Evolutionary conservation across 2,329 filamentous ascomycete genomes (phyloP).

Genomic region (Fusarium decemcellulare): DNA sequence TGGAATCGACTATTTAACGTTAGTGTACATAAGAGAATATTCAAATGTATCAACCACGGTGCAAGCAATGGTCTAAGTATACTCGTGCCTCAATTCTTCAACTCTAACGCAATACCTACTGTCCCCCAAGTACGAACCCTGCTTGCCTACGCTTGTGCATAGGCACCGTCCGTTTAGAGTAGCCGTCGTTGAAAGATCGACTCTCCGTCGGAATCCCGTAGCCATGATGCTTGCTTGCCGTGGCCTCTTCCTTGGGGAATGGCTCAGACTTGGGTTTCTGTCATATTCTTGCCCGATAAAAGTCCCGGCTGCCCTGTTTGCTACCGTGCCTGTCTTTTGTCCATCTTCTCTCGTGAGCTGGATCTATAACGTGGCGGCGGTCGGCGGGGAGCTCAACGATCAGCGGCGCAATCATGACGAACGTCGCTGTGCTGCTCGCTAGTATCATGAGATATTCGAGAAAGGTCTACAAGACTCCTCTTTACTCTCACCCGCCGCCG

Average conservation of each 20-base stretch:
- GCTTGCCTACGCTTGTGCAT: conserved; percentile 9
- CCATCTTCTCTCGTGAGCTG: conserved; percentile 23
- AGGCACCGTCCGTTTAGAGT: conserved; percentile 7
- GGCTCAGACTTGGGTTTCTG: conserved; percentile 3
- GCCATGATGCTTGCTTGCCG: conserved; percentile 14
- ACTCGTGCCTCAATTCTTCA: conserved; percentile 17
- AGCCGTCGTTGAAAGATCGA: conserved; percentile 21
- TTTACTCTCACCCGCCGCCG: conserved; percentile 38
- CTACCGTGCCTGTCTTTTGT: conserved; percentile 11
- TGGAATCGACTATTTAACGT: not conserved
- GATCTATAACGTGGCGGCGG: conserved; percentile 17
- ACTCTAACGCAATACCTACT: conserved; percentile 23
- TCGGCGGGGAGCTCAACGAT: conserved; percentile 9
- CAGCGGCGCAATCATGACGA: conserved; percentile 23
- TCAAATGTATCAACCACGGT: not conserved
- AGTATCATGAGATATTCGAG: conserved; percentile 30
- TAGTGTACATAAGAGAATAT: not conserved
- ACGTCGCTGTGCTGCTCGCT: conserved; percentile 22
- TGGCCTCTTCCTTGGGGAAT: not conserved
- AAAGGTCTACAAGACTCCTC: conserved; percentile 15
- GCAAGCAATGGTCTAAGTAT: not conserved
- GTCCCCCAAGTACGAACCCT: not conserved
- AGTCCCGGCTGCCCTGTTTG: conserved; percentile 6
- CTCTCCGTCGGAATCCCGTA: conserved; percentile 17
- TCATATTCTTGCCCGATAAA: conserved; percentile 14